phyloP scores from a whole-genome alignment of 768 basidiomycete species.

The Melanogaster broomeanus region DNA sequence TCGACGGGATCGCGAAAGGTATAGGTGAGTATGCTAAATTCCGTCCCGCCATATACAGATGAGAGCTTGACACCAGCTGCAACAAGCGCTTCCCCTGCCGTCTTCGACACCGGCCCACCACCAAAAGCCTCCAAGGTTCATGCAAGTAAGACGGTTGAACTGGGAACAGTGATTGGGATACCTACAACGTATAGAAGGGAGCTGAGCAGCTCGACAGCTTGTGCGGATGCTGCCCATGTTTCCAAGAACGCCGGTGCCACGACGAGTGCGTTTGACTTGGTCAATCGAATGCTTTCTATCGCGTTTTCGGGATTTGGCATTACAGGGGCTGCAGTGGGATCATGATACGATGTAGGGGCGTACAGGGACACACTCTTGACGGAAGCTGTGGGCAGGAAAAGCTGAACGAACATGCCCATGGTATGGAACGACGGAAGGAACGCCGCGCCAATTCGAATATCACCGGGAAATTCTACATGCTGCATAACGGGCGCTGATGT shows the following conservation, averaged over 20 bases:
- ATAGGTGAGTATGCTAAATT: slow-evolving; percentile 28
- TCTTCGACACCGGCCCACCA: slow-evolving; percentile 39
- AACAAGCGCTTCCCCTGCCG: slow-evolving; percentile 37
- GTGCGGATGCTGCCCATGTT: slow-evolving; percentile 18
- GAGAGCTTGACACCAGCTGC: slow-evolving; percentile 35
- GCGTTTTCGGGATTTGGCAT: slow-evolving; percentile 21
- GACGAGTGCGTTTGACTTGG: slow-evolving; percentile 14
- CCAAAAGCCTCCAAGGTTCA: slow-evolving; percentile 26
- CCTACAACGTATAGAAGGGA: slow-evolving; percentile 22
- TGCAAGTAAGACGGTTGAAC: neutral
- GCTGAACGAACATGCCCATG: slow-evolving; percentile 16
- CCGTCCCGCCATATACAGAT: slow-evolving; percentile 41
- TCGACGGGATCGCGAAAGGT: slow-evolving; percentile 14
- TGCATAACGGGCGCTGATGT: slow-evolving; percentile 8
- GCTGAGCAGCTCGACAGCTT: slow-evolving; percentile 18
- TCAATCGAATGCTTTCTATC: slow-evolving; percentile 16
- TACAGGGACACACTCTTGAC: slow-evolving; percentile 15
- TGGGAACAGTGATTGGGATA: neutral
- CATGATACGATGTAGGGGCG: slow-evolving; percentile 18
- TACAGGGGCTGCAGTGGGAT: slow-evolving; percentile 16
- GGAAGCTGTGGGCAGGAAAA: slow-evolving; percentile 12
- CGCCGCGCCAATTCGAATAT: slow-evolving; percentile 7
- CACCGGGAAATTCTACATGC: slow-evolving; percentile 3
- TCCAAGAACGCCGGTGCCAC: slow-evolving; percentile 26
- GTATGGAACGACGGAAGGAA: slow-evolving; percentile 26